A percentile compares a stretch with the other conserved stretches of the same genome.
These are phyloP conservation scores for Trypanosoma mega DNA, from an alignment of 208 protist species.

Conservation along the genomic window DNA sequence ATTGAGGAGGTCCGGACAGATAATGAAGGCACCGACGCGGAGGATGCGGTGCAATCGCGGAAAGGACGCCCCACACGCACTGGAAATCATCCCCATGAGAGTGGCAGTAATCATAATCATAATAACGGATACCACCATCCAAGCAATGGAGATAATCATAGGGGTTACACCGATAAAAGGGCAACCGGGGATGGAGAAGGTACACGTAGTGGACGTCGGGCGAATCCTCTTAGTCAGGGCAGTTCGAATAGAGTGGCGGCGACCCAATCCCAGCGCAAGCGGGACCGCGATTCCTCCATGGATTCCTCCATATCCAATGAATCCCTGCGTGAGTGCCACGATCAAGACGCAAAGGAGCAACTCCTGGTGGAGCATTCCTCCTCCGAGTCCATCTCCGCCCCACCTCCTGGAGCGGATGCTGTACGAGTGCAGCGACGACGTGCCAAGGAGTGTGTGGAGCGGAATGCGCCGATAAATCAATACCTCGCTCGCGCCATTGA, in stretches of 20 bases:
- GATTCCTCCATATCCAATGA: slow-evolving; percentile 65
- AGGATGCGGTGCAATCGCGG: not conserved
- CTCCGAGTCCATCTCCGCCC: slow-evolving; percentile 27
- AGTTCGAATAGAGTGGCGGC: too few relatives aligned
- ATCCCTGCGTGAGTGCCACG: slow-evolving; percentile 58
- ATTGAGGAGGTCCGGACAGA: slow-evolving; percentile 10
- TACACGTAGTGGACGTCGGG: not conserved
- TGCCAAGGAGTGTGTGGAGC: slow-evolving; percentile 47
- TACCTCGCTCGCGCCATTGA: slow-evolving; percentile 55
- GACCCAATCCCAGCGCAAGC: too few relatives aligned
- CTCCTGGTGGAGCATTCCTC: slow-evolving; percentile 26
- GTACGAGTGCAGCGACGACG: slow-evolving; percentile 30
- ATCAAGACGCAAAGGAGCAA: slow-evolving; percentile 27
- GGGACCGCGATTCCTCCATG: slow-evolving; percentile 30
- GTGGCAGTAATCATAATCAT: slow-evolving; percentile 14
- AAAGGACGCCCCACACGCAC: not conserved
- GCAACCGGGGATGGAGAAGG: not conserved
- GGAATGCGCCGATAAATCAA: slow-evolving; percentile 72
- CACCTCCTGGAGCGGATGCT: slow-evolving; percentile 33
- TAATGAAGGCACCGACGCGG: slow-evolving; percentile 1
- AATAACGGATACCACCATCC: too few relatives aligned
- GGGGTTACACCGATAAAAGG: too few relatives aligned
- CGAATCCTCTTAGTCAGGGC: not conserved
- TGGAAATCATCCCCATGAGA: not conserved
- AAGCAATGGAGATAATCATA: too few relatives aligned